Evolutionary conservation across 306 rosid genomes (phyloP).

Genomic region (Rosa chinensis): DNA sequence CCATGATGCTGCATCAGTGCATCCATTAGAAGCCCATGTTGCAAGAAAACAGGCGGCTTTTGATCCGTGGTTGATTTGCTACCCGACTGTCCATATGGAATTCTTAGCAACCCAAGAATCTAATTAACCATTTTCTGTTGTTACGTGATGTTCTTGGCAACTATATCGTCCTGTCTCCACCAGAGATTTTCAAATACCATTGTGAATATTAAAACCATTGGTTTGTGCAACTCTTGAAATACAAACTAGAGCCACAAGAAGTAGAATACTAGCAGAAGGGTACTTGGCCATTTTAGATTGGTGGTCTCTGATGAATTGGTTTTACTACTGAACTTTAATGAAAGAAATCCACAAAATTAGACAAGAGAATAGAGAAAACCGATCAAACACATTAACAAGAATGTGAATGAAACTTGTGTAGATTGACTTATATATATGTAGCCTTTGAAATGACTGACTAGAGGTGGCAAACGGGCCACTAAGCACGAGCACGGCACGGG

Average conservation of each 20-base stretch:
- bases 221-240: slow-evolving; percentile 2
- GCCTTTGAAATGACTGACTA: no score
- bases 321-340: no score
- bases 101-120: slow-evolving; percentile 54
- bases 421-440: no score
- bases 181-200: slow-evolving; percentile 42
- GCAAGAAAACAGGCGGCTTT: slow-evolving; percentile 49
- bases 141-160: slow-evolving; percentile 56
- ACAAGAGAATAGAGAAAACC: no score
- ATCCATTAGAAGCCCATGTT: slow-evolving; percentile 39
- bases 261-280: background rate
- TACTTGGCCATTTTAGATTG: background rate
- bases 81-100: slow-evolving; percentile 26
- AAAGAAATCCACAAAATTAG: no score
- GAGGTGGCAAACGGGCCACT: no score
- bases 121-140: slow-evolving; percentile 48
- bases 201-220: no score
- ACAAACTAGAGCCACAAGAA: slow-evolving; percentile 2
- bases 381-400: no score
- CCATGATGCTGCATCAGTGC: slow-evolving; percentile 43
- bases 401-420: no score
- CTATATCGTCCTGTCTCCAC: slow-evolving; percentile 50
- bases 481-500: no score
- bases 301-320: no score
- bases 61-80: slow-evolving; percentile 8